phyloP scores from a whole-genome alignment of 176 grass and related monocot species.

The Phragmites australis region DNA sequence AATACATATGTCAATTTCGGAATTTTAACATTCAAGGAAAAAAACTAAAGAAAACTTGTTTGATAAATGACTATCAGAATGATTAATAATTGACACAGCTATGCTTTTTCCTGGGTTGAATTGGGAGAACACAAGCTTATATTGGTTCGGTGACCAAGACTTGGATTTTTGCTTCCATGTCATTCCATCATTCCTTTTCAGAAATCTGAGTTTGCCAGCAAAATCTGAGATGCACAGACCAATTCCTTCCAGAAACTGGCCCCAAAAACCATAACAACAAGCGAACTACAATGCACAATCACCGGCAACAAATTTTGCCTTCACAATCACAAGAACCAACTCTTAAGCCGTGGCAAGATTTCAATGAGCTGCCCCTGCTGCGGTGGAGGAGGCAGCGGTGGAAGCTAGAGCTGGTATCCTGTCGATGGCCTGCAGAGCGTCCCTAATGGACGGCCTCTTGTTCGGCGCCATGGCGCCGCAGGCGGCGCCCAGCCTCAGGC shows the following conservation, averaged over 20 bases:
- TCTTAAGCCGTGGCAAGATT: not conserved
- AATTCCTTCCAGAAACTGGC: conserved; percentile 37
- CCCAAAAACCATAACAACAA: not conserved
- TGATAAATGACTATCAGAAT: too few species aligned
- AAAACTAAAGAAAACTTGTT: too few species aligned
- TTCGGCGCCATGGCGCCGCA: conserved; percentile 63
- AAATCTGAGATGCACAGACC: not conserved
- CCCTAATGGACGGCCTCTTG: conserved; percentile 75
- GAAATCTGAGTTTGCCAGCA: not conserved
- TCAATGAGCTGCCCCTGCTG: not conserved
- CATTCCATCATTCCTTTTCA: not conserved
- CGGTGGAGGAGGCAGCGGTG: not conserved
- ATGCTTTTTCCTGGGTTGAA: too few species aligned
- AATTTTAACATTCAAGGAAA: too few species aligned
- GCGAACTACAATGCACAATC: not conserved
- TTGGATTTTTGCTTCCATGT: not conserved
- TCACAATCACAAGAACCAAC: not conserved
- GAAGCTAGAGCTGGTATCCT: conserved; percentile 49
- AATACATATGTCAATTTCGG: too few species aligned
- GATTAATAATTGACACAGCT: too few species aligned
- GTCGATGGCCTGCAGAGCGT: conserved; percentile 64
- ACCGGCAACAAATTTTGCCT: not conserved
- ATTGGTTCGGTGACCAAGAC: too few species aligned
- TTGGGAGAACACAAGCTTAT: too few species aligned
- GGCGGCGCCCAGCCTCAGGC: conserved; percentile 65